phyloP scores from a whole-genome alignment of 2,329 filamentous ascomycete genomes.

The Diaporthe sp. region DNA sequence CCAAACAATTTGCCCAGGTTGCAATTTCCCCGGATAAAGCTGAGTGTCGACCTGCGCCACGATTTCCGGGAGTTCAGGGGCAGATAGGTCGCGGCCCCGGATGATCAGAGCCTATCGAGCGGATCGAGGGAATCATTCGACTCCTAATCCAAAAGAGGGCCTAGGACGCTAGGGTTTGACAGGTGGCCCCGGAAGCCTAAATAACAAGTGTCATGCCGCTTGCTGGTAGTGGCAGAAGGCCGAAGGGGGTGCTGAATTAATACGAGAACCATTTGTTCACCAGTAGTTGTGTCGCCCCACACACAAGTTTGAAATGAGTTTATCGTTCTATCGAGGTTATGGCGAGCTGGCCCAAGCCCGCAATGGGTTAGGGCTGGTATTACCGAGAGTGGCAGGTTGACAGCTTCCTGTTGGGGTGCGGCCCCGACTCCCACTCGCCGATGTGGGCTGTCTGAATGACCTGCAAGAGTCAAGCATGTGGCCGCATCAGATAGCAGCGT shows the following conservation, averaged over 20 bases:
- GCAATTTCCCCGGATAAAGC: neutral
- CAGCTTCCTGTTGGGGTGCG: neutral
- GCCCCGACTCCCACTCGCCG: constrained; percentile 20
- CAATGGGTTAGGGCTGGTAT: neutral
- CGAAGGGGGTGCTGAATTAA: neutral
- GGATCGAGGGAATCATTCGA: neutral
- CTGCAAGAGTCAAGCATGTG: neutral
- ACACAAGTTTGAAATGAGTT: neutral
- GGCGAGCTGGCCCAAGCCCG: neutral
- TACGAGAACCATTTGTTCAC: neutral
- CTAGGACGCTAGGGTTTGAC: neutral
- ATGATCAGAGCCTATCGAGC: neutral
- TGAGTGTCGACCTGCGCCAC: neutral
- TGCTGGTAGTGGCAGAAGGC: neutral
- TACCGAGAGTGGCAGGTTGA: constrained; percentile 10
- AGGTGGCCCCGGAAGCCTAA: constrained; percentile 14
- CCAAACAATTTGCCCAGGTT: constrained; percentile 25
- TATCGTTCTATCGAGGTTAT: constrained; percentile 8
- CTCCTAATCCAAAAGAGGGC: neutral
- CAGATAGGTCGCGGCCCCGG: neutral
- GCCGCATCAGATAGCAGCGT: neutral
- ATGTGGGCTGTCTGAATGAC: neutral
- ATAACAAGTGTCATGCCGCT: neutral
- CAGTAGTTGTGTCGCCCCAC: neutral
- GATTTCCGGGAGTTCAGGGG: neutral